These are phyloP conservation scores for Solanum hybrid DNA, from an alignment of 305 asterid species.

Conservation along the genomic window DNA sequence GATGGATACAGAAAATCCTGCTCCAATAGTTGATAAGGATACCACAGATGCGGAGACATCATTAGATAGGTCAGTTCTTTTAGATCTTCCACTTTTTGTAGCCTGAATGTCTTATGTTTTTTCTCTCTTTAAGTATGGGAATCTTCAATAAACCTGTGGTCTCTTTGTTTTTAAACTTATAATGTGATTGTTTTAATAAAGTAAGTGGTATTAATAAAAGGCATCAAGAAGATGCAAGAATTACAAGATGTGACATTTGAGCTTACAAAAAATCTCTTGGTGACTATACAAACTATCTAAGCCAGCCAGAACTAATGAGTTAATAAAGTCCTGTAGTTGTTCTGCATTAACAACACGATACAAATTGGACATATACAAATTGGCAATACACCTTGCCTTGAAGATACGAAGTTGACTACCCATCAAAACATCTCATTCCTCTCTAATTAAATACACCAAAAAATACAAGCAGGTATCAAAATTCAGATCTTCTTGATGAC, in stretches of 20 bases:
- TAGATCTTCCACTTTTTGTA: neutral
- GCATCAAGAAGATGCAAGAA: neutral
- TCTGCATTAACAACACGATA: neutral
- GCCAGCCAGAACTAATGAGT: neutral
- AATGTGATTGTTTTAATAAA: neutral
- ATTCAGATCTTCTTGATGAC: neutral
- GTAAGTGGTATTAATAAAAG: neutral
- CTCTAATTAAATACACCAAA: neutral
- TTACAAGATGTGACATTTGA: neutral
- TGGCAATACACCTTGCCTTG: neutral
- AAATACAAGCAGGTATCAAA: neutral
- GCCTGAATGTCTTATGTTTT: neutral
- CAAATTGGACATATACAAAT: neutral
- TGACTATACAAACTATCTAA: neutral
- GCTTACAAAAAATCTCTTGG: neutral
- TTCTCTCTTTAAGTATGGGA: neutral
- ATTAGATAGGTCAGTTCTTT: slow-evolving; percentile 24
- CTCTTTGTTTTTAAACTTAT: neutral
- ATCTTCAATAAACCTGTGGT: neutral
- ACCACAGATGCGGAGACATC: slow-evolving; percentile 28
- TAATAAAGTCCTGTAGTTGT: neutral
- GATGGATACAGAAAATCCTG: slow-evolving; percentile 26
- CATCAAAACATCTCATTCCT: neutral
- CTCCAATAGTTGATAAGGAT: slow-evolving; percentile 12
- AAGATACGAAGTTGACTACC: neutral